Evolutionary conservation across 192 early-diverging fungal species (phyloP).

Genomic region (Coemansia sp.): DNA sequence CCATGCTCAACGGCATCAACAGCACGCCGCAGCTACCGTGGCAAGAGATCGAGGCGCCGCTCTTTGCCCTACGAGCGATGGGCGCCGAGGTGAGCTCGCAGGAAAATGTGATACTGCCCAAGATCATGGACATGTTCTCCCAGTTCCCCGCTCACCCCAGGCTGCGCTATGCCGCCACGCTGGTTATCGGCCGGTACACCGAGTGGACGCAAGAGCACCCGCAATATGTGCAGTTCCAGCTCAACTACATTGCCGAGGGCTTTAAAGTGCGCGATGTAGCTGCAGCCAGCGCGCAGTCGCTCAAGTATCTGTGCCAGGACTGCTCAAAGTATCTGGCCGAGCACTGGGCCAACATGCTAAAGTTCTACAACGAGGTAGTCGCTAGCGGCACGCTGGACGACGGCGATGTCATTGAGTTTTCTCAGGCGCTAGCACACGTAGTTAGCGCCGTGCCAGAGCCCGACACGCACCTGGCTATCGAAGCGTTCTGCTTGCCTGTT

Average conservation of each 20-base stretch:
- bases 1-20: constrained; percentile 55
- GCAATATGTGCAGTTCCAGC: constrained; percentile 89
- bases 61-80: constrained; percentile 94
- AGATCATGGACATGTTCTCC: constrained; percentile 89
- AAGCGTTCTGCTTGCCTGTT: constrained; percentile 50
- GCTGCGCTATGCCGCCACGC: constrained; percentile 93
- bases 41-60: constrained; percentile 94
- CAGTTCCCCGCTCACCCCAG: constrained; percentile 90
- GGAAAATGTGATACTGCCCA: constrained; percentile 80
- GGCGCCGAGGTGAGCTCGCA: constrained; percentile 75
- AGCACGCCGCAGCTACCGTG: constrained; percentile 60
- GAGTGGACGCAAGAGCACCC: constrained; percentile 91
- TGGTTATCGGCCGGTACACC: constrained; percentile 96
- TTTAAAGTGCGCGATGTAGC: constrained; percentile 86
- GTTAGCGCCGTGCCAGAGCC: constrained; percentile 74
- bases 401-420: constrained; percentile 77
- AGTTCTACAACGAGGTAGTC: constrained; percentile 76
- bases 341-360: constrained; percentile 79
- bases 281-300: constrained; percentile 82
- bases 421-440: constrained; percentile 88
- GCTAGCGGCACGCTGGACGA: constrained; percentile 64
- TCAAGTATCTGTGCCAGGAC: constrained; percentile 90
- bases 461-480: constrained; percentile 37
- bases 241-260: constrained; percentile 87
- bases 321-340: constrained; percentile 82